Base-by-base conservation (phyloP, 257 asterid species). In the Dorcoceras hygrometricum region DNA sequence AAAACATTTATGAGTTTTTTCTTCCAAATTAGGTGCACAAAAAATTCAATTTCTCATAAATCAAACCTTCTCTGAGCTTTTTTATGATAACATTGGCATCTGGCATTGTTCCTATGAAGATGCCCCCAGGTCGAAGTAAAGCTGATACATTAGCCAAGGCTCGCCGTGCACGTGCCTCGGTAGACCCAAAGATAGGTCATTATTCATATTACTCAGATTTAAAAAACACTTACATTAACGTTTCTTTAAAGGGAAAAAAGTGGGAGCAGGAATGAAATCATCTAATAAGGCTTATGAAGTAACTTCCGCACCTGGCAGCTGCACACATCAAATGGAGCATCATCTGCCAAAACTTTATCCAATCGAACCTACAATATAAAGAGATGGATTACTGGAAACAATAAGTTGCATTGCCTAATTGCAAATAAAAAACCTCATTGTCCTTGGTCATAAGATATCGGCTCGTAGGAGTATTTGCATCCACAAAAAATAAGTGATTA, bases 81-180 rank as follows among this genome's bases (percentile, higher is more conserved):
- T 81, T 90, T 67, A 85, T 43, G 14, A 94, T 94, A 73, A 94
- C 97, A 80, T 90, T 94, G 78, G 99, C 89, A 82, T 94, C 97
- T 62, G 97, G 99, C 99, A 94, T 94, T 51, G 97, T 94, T 77
- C 99, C 97, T 62, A 94, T 85, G 69, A 94, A 88, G 72, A 88
- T 79, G 76, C 97, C 99, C 59, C 99, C 99, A 3, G 97, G 97
- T 20, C 97, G 95, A 67, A 94, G 96, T 77, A 94, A 85, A 73
- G 95, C 95, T 59, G 97, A 90, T 59, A 94, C 87, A 79, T 94
- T 90, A 53, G 97, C 93, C 80, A 94, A 83, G 56, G 99, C 95
- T 39, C 91, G 83, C 48, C 99, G 79, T 46, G 99, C 99, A 75
- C 96, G 96, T 61, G 93, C 96, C 87, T 94, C 97, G 5, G 97